Base-by-base conservation (phyloP, 2,329 filamentous ascomycete species). In the Zelopaecilomyces penicillatus region DNA sequence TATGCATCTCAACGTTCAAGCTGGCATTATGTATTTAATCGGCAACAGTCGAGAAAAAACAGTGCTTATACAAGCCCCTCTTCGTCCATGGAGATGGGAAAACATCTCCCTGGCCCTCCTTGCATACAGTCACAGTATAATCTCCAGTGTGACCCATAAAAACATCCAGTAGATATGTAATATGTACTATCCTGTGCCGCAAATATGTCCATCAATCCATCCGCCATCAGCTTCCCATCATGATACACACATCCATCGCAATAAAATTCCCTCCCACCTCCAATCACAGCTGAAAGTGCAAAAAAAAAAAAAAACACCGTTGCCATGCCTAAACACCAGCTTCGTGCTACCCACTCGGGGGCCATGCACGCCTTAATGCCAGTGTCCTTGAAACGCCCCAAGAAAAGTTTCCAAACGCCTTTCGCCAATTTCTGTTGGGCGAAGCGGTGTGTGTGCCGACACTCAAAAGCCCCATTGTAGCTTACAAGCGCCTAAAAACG, bases 321-420 rank as follows among this genome's bases (percentile, higher is more conserved):
- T 30, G 39, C 35, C 26, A 42, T 8, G 11, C 26, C 30, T 19
- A 19, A 19, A 19, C 19, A 19, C 19, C 19, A 19, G 19, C 19
- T 19, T 19, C 19, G 19, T 19, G 19, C 19, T 19, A 19, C 19
- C 19, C 19, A 19, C 19, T 19, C 19, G 19, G 19, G 19, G 19
- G 19, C 19, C 19, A 19, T 19, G 19, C 19, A 19, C 19, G 19
- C 19, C 19, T 19, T 19, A 19, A 19, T 19, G 19, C 19, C 19
- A 19, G 19, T 19, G 19, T 19, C 3, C 19, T 19, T 19, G 19
- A 33, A 33, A 6, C 12, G 8, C 30, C 34, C 38, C 19, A 19
- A 19, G 19, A 19, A 19, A 34, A 45, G 30, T 47, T 28, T 38
- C 43, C n/a, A 45, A 48, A 45, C 46, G 46, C 46, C 46, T 31